Conservation (phyloP, 106 monocot genomes). For the Dendrobium huoshanense region DNA sequence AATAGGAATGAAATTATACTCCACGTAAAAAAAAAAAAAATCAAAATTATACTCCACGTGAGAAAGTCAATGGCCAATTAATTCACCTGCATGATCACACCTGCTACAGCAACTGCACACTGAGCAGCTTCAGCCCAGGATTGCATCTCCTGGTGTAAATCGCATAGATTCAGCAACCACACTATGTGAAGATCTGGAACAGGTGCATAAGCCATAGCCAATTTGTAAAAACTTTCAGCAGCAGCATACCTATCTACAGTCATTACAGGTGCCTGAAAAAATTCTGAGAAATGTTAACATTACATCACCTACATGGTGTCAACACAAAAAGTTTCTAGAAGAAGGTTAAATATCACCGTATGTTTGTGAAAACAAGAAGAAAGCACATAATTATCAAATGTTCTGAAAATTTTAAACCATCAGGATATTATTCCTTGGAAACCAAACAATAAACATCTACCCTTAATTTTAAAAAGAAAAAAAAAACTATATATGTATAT, state of each 20-base stretch:
- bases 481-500: too few species aligned
- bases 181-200: conserved; percentile 99
- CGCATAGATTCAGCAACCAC: conserved; percentile 95
- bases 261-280: conserved; percentile 70
- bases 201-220: conserved; percentile 87
- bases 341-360: background rate
- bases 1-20: background rate
- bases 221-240: conserved; percentile 90
- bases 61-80: background rate
- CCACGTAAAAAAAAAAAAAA: background rate
- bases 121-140: conserved; percentile 99
- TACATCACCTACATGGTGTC: background rate
- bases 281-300: background rate
- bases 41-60: background rate
- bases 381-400: background rate
- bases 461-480: too few species aligned
- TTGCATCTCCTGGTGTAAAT: conserved; percentile 99
- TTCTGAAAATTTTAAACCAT: too few species aligned
- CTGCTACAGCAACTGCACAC: conserved; percentile 98
- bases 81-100: conserved; percentile 97
- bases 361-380: background rate
- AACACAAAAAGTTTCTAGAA: background rate
- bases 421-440: too few species aligned
- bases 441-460: too few species aligned
- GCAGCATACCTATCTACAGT: conserved; percentile 86